Evolutionary conservation across 192 early-diverging fungal species (phyloP), one percentile per base, ranked within the genome.

Genomic region (Umbelopsis sp.): DNA sequence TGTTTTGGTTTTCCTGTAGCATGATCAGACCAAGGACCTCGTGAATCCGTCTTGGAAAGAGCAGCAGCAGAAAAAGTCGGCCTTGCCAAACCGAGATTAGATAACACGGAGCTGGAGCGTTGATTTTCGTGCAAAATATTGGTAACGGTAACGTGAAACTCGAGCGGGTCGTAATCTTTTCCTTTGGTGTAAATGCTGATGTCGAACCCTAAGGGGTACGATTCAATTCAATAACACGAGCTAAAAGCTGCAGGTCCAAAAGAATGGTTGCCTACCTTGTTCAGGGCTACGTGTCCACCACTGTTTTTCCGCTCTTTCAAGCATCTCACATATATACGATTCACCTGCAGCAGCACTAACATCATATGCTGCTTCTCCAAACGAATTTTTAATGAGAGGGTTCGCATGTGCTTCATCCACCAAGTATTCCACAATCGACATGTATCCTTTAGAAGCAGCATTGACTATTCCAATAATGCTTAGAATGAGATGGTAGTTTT

Each of bases 301-400:
- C 4, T 69, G 21, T 25, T 65, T 73, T 38, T 91, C 91, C 24
- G 88, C 80, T 20, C 74, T 83, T 62, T 90, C 79, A 6, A 95
- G 66, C 45, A 93, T 74, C 43, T 88, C 85, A 70, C 91, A 93
- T 34, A 92, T 84, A 73, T 88, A 83, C 8, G 85, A 69, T 66
- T 92, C 85, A 41, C 87, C 84, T 47, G 82, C 80, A 45, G 86
- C 88, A 2, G 93, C 90, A 16, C 91, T 91, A 21, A 88, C 84
- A 77, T 94, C 91, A 77, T 93, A 93, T 1, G 93, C 93, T 2
- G 84, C 79, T 62, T 95, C 93, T 2, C 84, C 91, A 73, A 90
- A 84, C 0, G 73, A 85, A 38, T 91, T 93, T 49, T 84, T 86
- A 9, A 89, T 68, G 3, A 90, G 68, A 1, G 92, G 90, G 49